Conservation (phyloP, 768 basidiomycete species). For the Boletus pseudopeckii region DNA sequence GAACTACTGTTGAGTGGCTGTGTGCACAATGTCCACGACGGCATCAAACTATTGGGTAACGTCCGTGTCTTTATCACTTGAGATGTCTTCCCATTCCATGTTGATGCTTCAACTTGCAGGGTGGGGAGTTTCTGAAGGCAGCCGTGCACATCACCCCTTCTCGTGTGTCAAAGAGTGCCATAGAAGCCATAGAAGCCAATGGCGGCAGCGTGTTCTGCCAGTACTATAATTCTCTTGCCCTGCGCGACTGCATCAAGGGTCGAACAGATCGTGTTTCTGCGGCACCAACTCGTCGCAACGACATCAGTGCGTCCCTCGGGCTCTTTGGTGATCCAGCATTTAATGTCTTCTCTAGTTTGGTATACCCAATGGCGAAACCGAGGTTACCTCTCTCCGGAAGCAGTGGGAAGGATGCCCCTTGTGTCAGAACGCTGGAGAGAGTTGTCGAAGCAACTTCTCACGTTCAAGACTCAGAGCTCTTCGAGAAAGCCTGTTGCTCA, state of each 20-base stretch:
- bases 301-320: conserved; percentile 61
- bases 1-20: conserved; percentile 85
- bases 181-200: conserved; percentile 73
- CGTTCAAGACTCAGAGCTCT: conserved; percentile 41
- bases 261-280: conserved; percentile 69
- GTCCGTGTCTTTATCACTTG: conserved; percentile 40
- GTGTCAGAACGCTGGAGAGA: conserved; percentile 69
- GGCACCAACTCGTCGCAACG: conserved; percentile 79
- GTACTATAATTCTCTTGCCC: conserved; percentile 84
- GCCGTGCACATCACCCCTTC: conserved; percentile 81
- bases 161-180: conserved; percentile 82
- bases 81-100: neutral
- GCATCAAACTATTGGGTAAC: conserved; percentile 86
- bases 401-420: conserved; percentile 56
- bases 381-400: conserved; percentile 66
- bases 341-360: conserved; percentile 52
- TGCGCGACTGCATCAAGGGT: conserved; percentile 75
- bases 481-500: conserved; percentile 24
- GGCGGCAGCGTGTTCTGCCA: conserved; percentile 88
- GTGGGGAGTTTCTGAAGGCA: conserved; percentile 59
- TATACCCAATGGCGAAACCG: conserved; percentile 71
- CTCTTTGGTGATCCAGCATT: neutral
- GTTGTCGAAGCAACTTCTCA: conserved; percentile 58
- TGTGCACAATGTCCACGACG: conserved; percentile 84
- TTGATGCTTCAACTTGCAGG: conserved; percentile 38